Evolutionary conservation across 208 protist species (phyloP).

Genomic region (Leptomonas pyrrhocoris): DNA sequence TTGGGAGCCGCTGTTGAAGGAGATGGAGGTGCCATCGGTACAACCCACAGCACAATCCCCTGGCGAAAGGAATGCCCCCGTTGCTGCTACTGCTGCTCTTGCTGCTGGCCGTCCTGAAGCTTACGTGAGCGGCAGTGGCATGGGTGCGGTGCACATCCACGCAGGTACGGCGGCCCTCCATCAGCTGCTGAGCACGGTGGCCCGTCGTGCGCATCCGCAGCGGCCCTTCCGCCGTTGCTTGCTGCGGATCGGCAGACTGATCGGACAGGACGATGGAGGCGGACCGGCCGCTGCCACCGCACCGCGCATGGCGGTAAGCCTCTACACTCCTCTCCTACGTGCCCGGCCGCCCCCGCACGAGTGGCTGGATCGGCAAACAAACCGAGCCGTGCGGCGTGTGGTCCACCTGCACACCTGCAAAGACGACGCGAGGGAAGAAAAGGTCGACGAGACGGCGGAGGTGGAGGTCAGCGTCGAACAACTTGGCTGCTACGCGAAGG

Average conservation of each 20-base stretch:
- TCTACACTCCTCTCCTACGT: conserved; percentile 63
- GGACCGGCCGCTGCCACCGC: conserved; percentile 16
- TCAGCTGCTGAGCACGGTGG: conserved; percentile 44
- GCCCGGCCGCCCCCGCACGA: conserved; percentile 26
- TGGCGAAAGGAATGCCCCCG: background rate
- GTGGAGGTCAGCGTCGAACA: conserved; percentile 12
- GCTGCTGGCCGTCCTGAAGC: background rate
- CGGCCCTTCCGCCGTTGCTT: conserved; percentile 41
- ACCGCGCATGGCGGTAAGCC: conserved; percentile 65
- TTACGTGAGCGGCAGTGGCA: background rate
- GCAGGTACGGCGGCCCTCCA: conserved; percentile 23
- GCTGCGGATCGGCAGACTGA: conserved; percentile 49
- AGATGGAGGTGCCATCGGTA: conserved; percentile 9
- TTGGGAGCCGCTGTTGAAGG: conserved; percentile 34
- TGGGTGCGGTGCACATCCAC: conserved; percentile 17
- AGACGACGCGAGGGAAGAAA: background rate
- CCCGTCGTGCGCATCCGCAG: conserved; percentile 52
- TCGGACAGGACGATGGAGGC: background rate
- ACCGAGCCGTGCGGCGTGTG: conserved; percentile 46
- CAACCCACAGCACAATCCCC: background rate
- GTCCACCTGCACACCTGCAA: conserved; percentile 25
- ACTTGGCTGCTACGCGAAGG: conserved; percentile 25
- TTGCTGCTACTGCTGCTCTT: conserved; percentile 4
- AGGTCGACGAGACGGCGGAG: background rate
- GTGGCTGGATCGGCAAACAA: conserved; percentile 63